A percentile compares a stretch with the other conserved stretches of the same genome.
Evolutionary conservation across 1,284 basidiomycete genomes (phyloP).

Genomic region (Rhodotorula sp.): DNA sequence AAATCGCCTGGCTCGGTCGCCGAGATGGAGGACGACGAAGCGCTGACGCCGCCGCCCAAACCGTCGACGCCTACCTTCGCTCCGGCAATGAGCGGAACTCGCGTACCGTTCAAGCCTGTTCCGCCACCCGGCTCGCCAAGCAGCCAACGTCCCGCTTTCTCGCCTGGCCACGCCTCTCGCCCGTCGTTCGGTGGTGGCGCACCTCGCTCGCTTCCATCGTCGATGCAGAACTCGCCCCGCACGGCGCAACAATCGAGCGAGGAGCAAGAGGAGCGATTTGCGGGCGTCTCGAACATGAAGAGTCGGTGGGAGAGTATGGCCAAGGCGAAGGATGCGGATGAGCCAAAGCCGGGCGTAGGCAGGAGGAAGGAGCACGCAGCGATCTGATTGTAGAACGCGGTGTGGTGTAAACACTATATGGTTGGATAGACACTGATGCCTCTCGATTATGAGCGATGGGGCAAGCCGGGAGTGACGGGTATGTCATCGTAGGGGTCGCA

Average conservation of each 20-base stretch:
- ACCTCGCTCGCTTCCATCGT: background rate
- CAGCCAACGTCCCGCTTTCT: background rate
- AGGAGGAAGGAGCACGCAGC: constrained; percentile 25
- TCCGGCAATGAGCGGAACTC: background rate
- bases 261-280: constrained; percentile 35
- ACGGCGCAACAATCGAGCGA: background rate
- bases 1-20: background rate
- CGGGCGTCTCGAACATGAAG: constrained; percentile 38
- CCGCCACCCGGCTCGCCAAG: constrained; percentile 20
- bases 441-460: background rate
- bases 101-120: constrained; percentile 32
- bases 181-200: background rate
- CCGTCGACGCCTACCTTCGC: constrained; percentile 2
- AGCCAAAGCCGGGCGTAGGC: background rate
- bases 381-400: background rate
- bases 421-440: background rate
- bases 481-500: background rate
- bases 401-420: background rate
- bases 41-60: constrained; percentile 3
- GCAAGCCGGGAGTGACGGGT: too few relatives aligned
- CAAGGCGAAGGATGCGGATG: background rate
- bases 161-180: background rate
- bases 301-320: constrained; percentile 35
- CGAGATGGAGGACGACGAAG: background rate
- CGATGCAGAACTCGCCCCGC: too few relatives aligned